Conservation (phyloP, 2,329 filamentous ascomycete species). For the Colletotrichum paranaense region DNA sequence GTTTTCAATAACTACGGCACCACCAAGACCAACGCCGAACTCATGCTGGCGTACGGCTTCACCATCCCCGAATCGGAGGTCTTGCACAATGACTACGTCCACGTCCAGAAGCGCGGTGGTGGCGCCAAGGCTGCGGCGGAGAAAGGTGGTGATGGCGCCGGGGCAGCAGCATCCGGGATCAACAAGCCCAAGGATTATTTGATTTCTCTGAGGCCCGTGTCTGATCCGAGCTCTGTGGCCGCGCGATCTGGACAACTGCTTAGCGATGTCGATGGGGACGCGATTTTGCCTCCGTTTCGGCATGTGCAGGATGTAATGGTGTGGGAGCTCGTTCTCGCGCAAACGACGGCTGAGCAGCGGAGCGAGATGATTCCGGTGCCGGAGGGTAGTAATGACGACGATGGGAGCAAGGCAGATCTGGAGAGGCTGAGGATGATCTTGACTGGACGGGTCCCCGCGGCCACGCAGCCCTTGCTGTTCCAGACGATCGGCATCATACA, state of each 20-base stretch:
- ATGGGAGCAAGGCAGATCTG: conserved; percentile 26
- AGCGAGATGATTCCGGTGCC: conserved; percentile 42
- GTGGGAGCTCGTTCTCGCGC: conserved; percentile 58
- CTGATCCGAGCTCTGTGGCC: conserved; percentile 59
- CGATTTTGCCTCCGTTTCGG: conserved; percentile 53
- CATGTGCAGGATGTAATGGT: conserved; percentile 66
- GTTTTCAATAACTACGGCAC: conserved; percentile 78
- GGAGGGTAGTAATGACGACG: conserved; percentile 29
- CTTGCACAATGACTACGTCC: conserved; percentile 70
- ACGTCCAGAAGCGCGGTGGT: conserved; percentile 60
- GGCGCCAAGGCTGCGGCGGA: conserved; percentile 38
- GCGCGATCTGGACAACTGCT: conserved; percentile 53
- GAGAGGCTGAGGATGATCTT: conserved; percentile 44
- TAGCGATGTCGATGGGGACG: conserved; percentile 39
- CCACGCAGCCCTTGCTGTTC: conserved; percentile 44
- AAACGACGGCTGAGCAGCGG: conserved; percentile 48
- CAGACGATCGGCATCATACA: conserved; percentile 54
- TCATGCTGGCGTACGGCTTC: conserved; percentile 74
- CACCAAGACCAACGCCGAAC: conserved; percentile 78
- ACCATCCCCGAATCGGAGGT: conserved; percentile 58
- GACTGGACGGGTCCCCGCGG: conserved; percentile 43
- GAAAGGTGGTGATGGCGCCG: conserved; percentile 34
- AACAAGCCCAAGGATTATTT: conserved; percentile 54
- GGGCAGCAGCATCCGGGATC: too few species aligned
- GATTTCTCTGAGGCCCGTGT: conserved; percentile 62